Base-by-base conservation (phyloP, 345 rosid genomes). In the Camelina laxa region DNA sequence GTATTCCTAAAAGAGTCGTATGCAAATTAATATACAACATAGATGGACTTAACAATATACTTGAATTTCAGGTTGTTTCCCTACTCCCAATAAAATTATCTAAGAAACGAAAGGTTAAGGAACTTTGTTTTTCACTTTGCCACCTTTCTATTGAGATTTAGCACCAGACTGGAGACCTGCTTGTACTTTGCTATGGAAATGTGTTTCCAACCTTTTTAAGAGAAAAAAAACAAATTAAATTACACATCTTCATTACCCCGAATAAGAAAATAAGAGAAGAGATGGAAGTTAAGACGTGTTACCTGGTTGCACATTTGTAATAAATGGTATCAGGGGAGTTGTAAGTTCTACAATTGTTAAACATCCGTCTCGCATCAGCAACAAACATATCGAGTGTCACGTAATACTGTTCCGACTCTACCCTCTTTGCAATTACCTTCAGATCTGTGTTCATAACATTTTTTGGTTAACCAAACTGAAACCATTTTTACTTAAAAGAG, bases 281-380 rank as follows among this genome's bases (percentile, higher is more conserved):
- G 17, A 44, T 20, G 54, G 27, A 24, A 9, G 4, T 8, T 8
- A n/a, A 21, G 19, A 24, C 9, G 54, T 38, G 15, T 81, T 85
- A 84, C 98, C 99, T 91, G 54, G 84, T 85, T 68, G 97, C 80
- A 70, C 98, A 92, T 82, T 87, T 96, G 80, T 75, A 96, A 65
- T 96, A 96, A 53, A 96, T 92, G 50, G 99, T 96, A 6, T 96
- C 97, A 0, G 96, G 91, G 36, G 98, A 88, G 80, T 96, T 96
- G 80, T 92, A 96, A 14, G 92, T 84, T 54, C 95, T 87, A 57
- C 97, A 95, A 77, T 96, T 92, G 31, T 84, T 80, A 80, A 91
- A 92, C 98, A 96, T 96, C 77, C 98, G 80, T 87, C 88, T 96
- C 67, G 78, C 98, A 78, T 96, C 99, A 11, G 96, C 95, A 27